These are phyloP conservation scores for Mrakia gelida DNA, from an alignment of 768 basidiomycete species.

Conservation along the genomic window DNA sequence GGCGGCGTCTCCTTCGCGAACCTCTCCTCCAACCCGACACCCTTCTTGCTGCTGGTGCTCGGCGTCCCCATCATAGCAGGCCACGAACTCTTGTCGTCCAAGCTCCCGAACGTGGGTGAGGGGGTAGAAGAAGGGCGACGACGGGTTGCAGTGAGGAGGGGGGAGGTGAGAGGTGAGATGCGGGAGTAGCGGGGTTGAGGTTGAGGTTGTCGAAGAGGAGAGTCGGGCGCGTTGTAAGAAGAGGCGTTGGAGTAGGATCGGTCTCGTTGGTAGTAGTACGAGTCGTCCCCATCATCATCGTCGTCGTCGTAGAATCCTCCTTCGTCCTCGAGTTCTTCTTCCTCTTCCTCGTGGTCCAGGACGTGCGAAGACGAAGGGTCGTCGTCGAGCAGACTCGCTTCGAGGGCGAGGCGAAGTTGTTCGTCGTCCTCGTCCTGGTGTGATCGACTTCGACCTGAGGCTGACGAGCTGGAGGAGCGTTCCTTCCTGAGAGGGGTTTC, in stretches of 20 bases:
- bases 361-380: not conserved
- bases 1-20: not conserved
- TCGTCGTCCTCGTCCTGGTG: not conserved
- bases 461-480: not conserved
- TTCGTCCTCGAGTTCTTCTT: constrained; percentile 5
- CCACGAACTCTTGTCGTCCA: constrained; percentile 23
- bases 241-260: not conserved
- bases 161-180: not conserved
- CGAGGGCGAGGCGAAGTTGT: constrained; percentile 8
- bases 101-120: constrained; percentile 13
- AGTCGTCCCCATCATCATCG: not conserved
- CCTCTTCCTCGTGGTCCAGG: not conserved
- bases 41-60: not conserved
- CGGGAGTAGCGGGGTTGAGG: not conserved
- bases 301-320: not conserved
- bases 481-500: no score
- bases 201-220: not conserved
- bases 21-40: not conserved
- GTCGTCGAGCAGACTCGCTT: constrained; percentile 9
- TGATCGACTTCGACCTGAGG: not conserved
- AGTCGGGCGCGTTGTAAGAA: not conserved
- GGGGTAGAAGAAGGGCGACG: not conserved
- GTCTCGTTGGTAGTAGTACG: not conserved
- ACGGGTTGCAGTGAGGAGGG: not conserved
- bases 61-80: constrained; percentile 26